These are phyloP conservation scores for Botrytis elliptica DNA, from an alignment of 2,329 filamentous ascomycete genomes.

Conservation along the genomic window DNA sequence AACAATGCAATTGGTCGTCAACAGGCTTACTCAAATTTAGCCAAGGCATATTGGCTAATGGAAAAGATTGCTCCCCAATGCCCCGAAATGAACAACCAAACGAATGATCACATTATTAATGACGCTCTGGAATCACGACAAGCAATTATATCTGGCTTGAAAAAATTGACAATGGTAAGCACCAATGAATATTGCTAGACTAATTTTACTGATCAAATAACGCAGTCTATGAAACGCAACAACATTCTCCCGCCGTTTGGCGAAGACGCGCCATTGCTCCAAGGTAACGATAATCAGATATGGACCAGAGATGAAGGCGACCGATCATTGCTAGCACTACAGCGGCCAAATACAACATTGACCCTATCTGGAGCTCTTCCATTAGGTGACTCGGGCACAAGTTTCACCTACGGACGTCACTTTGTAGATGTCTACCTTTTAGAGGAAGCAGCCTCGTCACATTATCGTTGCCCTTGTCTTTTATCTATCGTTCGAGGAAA, in stretches of 20 bases:
- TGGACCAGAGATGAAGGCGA: slow-evolving; percentile 67
- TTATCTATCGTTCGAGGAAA: slow-evolving; percentile 72
- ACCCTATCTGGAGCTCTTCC: slow-evolving; percentile 67
- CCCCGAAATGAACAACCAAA: slow-evolving; percentile 27
- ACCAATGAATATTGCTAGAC: background rate
- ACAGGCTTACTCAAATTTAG: slow-evolving; percentile 81
- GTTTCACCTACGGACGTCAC: slow-evolving; percentile 78
- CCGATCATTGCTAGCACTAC: slow-evolving; percentile 33
- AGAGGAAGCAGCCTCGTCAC: slow-evolving; percentile 68
- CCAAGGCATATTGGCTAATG: slow-evolving; percentile 82
- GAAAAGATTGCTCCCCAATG: slow-evolving; percentile 46
- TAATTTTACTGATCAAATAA: background rate
- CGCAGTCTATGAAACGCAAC: slow-evolving; percentile 75
- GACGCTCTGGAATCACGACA: slow-evolving; percentile 52
- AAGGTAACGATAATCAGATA: slow-evolving; percentile 75
- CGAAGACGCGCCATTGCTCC: slow-evolving; percentile 66
- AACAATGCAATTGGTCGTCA: slow-evolving; percentile 58
- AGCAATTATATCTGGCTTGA: slow-evolving; percentile 61
- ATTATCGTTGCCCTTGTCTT: slow-evolving; percentile 69
- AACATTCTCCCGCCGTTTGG: slow-evolving; percentile 67
- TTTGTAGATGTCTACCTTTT: slow-evolving; percentile 72
- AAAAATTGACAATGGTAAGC: slow-evolving; percentile 60
- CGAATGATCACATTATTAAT: slow-evolving; percentile 29
- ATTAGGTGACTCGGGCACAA: slow-evolving; percentile 68
- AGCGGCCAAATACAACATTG: slow-evolving; percentile 36